Conservation (phyloP, 2,329 filamentous ascomycete genomes). For the Alternaria rosae region DNA sequence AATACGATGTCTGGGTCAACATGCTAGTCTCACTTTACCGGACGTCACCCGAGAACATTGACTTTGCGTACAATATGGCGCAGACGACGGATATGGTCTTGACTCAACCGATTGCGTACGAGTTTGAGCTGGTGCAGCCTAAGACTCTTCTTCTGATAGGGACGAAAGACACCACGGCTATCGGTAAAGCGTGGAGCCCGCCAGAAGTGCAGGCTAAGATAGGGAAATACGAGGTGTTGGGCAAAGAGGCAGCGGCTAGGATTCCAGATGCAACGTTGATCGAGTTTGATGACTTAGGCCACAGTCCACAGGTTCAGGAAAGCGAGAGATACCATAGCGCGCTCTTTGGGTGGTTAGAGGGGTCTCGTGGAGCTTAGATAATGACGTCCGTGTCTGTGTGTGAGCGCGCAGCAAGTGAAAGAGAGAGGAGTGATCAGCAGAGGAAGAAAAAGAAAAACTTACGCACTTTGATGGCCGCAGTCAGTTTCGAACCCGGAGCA, state of each 20-base stretch:
- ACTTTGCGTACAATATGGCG: slow-evolving; percentile 59
- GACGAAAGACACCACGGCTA: slow-evolving; percentile 62
- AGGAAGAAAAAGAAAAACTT: not conserved
- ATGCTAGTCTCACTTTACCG: slow-evolving; percentile 64
- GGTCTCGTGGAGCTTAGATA: too few relatives aligned
- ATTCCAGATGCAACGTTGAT: slow-evolving; percentile 57
- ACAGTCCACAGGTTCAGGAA: slow-evolving; percentile 63
- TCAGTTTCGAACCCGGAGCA: not conserved
- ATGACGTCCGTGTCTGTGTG: too few relatives aligned
- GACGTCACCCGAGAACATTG: slow-evolving; percentile 47
- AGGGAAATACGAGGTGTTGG: slow-evolving; percentile 60
- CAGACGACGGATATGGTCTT: slow-evolving; percentile 64
- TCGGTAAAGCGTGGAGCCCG: slow-evolving; percentile 60
- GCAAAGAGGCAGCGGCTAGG: slow-evolving; percentile 53
- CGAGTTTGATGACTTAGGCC: slow-evolving; percentile 59
- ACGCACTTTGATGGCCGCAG: not conserved
- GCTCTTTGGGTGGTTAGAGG: slow-evolving; percentile 56
- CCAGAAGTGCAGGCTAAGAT: slow-evolving; percentile 42
- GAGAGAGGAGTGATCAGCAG: not conserved
- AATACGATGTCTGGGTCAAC: slow-evolving; percentile 63
- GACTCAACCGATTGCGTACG: slow-evolving; percentile 60
- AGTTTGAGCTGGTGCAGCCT: slow-evolving; percentile 57
- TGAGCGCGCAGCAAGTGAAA: not conserved
- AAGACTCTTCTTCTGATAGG: slow-evolving; percentile 61
- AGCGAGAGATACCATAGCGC: slow-evolving; percentile 58